These are phyloP conservation scores for Paecilomyces fulvus DNA, from an alignment of 2,329 filamentous ascomycete genomes.

Conservation along the genomic window DNA sequence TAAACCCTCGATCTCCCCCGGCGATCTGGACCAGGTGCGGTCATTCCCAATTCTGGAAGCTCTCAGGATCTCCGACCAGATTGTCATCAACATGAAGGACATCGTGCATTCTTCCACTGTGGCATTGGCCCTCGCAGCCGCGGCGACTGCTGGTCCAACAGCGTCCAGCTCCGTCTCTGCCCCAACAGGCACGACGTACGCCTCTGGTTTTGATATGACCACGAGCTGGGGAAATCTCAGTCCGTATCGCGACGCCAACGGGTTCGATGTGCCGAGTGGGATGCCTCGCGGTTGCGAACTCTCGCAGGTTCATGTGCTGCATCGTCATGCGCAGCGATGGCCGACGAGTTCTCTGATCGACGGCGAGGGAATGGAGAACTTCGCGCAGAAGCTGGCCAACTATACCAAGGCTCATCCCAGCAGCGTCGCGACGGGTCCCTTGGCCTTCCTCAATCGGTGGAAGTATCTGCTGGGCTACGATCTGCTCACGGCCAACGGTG, in stretches of 20 bases:
- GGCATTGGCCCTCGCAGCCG: neutral
- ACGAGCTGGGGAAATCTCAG: constrained; percentile 23
- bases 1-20: neutral
- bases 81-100: neutral
- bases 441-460: constrained; percentile 48
- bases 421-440: constrained; percentile 36
- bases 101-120: neutral
- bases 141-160: neutral
- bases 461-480: constrained; percentile 38
- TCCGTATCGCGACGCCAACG: constrained; percentile 18
- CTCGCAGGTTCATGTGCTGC: constrained; percentile 46
- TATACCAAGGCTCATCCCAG: constrained; percentile 31
- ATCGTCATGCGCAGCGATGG: constrained; percentile 49
- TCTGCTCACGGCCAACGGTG: constrained; percentile 43
- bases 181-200: constrained; percentile 16
- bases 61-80: neutral
- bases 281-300: constrained; percentile 50
- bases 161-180: constrained; percentile 1
- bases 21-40: too few relatives aligned
- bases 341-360: constrained; percentile 41
- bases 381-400: constrained; percentile 42
- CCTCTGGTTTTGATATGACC: constrained; percentile 23
- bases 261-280: constrained; percentile 26
- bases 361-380: constrained; percentile 41
- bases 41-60: too few relatives aligned